These are phyloP conservation scores for Gaertneriomyces semiglobifer DNA, from an alignment of 192 early-diverging fungal species.

Conservation along the genomic window DNA sequence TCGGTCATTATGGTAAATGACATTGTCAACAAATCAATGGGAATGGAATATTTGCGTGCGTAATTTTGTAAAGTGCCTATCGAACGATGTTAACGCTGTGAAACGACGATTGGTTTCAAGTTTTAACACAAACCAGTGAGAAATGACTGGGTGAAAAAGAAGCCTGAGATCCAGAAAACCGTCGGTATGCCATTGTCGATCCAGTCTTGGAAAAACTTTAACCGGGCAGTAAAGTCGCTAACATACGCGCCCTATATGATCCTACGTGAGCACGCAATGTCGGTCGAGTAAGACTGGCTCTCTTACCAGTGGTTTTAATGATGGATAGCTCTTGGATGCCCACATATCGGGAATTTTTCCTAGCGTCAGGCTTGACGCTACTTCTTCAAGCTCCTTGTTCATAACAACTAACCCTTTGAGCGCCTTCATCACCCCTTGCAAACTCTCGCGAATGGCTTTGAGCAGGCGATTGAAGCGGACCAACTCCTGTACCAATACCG, in stretches of 20 bases:
- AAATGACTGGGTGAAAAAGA: constrained; percentile 65
- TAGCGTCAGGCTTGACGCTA: constrained; percentile 46
- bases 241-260: constrained; percentile 50
- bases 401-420: constrained; percentile 62
- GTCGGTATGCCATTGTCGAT: constrained; percentile 49
- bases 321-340: constrained; percentile 59
- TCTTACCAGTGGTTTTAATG: constrained; percentile 55
- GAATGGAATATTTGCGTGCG: constrained; percentile 59
- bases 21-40: constrained; percentile 57
- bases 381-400: constrained; percentile 61
- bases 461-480: constrained; percentile 59
- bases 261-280: neutral
- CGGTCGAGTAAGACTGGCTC: neutral
- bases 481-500: constrained; percentile 60
- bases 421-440: constrained; percentile 59
- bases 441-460: constrained; percentile 46
- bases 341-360: constrained; percentile 60
- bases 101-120: neutral
- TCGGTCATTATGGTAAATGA: constrained; percentile 49
- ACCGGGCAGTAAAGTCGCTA: constrained; percentile 48
- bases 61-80: constrained; percentile 61
- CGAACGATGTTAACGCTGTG: neutral
- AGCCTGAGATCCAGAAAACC: constrained; percentile 65
- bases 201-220: constrained; percentile 56
- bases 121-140: constrained; percentile 42